Evolutionary conservation across 208 protist species (phyloP), one percentile per base, ranked within the genome.

Genomic region (Crithidia mellificae): DNA sequence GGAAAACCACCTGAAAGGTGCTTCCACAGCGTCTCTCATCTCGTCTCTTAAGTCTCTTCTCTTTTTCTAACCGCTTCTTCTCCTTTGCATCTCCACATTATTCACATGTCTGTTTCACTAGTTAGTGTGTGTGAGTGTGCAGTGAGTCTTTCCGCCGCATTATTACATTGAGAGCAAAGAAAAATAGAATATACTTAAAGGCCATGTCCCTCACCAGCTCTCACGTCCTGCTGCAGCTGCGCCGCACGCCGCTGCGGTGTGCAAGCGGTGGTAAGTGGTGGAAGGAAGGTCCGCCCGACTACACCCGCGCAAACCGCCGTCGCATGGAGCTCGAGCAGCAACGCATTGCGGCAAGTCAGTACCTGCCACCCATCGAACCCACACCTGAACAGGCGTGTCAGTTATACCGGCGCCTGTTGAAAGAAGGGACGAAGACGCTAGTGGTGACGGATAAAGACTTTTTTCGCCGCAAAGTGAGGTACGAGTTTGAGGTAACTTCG

Each of bases 401-500:
- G 39, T 75, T 96, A 6, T 96, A 94, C 76, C 76, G 91, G 6
- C 77, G 78, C 14, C 69, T 96, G 15, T 62, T 96, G 32, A 90
- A 88, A 69, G 68, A 81, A 29, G 88, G 73, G 9, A 22, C 82
- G 34, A 51, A 17, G 29, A 71, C 72, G 25, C 74, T 96, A 0
- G 72, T 83, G 6, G 72, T 93, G 27, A 96, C 91, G 2, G 91
- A 96, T 32, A 85, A 88, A 52, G 80, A 68, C 5, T 93, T 81
- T 54, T 96, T 85, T 36, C 63, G 74, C 7, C 72, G 68, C 32
- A 92, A 91, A 76, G 72, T 96, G 50, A 82, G 89, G 5, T 76
- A 81, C 24, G 91, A 96, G 78, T 92, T 95, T 72, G 86, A 94
- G 69, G 88, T 96, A 46, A 96, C 88, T 2, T 80, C 91, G 20